A percentile compares a stretch with the other conserved stretches of the same genome.
phyloP scores from a whole-genome alignment of 352 stramenopile species.

The Globisporangium recalcitrans region DNA sequence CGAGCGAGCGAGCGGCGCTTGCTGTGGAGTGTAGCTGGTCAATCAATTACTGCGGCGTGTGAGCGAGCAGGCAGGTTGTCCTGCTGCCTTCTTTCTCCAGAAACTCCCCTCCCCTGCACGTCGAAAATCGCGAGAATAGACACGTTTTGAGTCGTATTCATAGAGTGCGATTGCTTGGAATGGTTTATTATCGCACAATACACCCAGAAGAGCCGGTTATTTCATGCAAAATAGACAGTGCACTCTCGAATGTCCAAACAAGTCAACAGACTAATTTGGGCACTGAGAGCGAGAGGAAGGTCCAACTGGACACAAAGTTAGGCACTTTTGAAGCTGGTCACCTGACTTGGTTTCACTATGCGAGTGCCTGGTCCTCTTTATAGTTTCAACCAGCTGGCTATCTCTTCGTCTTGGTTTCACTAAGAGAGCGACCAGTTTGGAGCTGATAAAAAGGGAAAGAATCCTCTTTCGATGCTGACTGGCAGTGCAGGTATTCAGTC shows the following conservation, averaged over 20 bases:
- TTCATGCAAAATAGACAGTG: not conserved
- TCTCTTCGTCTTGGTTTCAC: too few species aligned
- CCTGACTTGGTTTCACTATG: too few species aligned
- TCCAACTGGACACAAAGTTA: conserved; percentile 1
- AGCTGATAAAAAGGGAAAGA: too few species aligned
- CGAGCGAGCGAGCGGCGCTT: conserved; percentile 5
- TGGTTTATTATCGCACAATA: not conserved
- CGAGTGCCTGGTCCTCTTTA: too few species aligned
- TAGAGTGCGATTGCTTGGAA: too few species aligned
- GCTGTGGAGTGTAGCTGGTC: conserved; percentile 6
- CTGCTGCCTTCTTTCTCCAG: conserved; percentile 2
- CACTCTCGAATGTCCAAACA: conserved; percentile 9
- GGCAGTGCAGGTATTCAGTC: conserved; percentile 1
- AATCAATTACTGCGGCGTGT: conserved; percentile 6
- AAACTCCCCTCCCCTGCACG: not conserved
- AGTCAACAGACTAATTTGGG: not conserved
- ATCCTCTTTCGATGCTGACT: too few species aligned
- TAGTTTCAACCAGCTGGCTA: too few species aligned
- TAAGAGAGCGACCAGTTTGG: too few species aligned
- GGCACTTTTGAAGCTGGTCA: too few species aligned
- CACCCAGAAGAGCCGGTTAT: not conserved
- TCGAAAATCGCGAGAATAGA: not conserved
- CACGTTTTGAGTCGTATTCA: not conserved
- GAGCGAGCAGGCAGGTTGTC: not conserved
- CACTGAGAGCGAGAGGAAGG: not conserved